Evolutionary conservation across 768 basidiomycete species (phyloP).

Genomic region (Boletus sp.): DNA sequence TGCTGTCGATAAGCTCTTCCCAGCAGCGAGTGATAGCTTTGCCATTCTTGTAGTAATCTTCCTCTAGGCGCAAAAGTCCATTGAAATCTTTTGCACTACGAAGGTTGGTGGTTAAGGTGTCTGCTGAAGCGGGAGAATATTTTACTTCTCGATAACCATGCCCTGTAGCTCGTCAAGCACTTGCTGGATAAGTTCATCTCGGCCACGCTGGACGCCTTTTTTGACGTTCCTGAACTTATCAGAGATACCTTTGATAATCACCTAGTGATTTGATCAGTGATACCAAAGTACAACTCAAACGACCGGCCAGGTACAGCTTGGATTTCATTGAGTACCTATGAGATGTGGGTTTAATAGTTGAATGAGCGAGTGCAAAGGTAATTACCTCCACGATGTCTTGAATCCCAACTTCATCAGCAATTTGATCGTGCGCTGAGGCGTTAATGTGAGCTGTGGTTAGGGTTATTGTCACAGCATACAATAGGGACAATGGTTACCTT

Average conservation of each 20-base stretch:
- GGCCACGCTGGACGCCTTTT: constrained; percentile 43
- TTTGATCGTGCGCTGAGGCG: not conserved
- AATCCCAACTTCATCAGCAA: constrained; percentile 16
- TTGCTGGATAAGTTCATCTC: constrained; percentile 46
- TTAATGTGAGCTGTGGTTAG: not conserved
- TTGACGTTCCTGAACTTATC: constrained; percentile 48
- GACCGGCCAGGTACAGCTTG: constrained; percentile 35
- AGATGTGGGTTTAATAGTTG: not conserved
- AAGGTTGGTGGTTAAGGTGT: constrained; percentile 2
- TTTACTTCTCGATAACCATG: constrained; percentile 38
- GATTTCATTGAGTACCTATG: constrained; percentile 51
- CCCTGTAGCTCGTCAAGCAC: constrained; percentile 43
- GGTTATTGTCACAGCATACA: not conserved
- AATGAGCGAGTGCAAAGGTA: not conserved
- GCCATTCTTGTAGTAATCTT: constrained; percentile 47
- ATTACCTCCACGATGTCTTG: constrained; percentile 46
- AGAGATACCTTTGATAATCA: constrained; percentile 45
- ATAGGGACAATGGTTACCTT: constrained; percentile 4
- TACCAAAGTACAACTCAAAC: not conserved
- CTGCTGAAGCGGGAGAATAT: not conserved
- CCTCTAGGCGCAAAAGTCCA: constrained; percentile 52
- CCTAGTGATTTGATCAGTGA: constrained; percentile 36
- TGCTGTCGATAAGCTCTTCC: constrained; percentile 43
- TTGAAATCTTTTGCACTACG: constrained; percentile 52
- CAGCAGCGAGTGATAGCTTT: constrained; percentile 39